Conservation (phyloP, 2,329 filamentous ascomycete species). For the Fonsecaea pugnacius region DNA sequence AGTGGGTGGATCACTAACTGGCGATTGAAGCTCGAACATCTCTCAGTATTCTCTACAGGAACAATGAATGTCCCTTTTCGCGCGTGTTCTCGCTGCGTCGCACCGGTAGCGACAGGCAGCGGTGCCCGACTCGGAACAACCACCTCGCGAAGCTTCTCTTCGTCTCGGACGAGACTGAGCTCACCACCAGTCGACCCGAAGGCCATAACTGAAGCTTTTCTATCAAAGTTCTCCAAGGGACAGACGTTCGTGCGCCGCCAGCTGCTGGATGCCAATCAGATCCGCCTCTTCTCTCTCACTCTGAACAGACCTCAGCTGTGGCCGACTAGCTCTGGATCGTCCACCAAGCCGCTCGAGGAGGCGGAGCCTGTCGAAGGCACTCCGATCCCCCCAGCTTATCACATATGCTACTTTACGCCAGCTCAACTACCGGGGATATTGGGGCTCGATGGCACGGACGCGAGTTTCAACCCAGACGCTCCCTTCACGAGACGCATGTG, state of each 20-base stretch:
- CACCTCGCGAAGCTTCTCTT: constrained; percentile 20
- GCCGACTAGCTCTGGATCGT: constrained; percentile 43
- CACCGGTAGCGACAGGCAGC: not conserved
- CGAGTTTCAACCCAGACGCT: constrained; percentile 61
- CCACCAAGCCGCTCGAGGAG: constrained; percentile 42
- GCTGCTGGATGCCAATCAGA: constrained; percentile 64
- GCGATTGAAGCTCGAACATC: not conserved
- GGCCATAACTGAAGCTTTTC: constrained; percentile 41
- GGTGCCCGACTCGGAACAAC: constrained; percentile 8
- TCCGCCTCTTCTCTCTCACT: constrained; percentile 65
- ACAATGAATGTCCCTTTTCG: constrained; percentile 14
- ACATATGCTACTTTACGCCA: constrained; percentile 68
- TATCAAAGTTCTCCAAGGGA: constrained; percentile 48
- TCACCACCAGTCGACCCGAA: constrained; percentile 26
- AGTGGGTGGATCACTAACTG: not conserved
- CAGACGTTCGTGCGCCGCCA: constrained; percentile 55
- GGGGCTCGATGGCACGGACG: constrained; percentile 65
- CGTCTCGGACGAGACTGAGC: constrained; percentile 8
- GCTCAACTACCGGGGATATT: constrained; percentile 59
- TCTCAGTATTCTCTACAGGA: not conserved
- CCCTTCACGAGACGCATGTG: constrained; percentile 70
- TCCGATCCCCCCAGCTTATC: constrained; percentile 62
- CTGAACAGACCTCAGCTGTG: constrained; percentile 57
- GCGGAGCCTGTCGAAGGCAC: constrained; percentile 51
- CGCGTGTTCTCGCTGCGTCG: constrained; percentile 10